Evolutionary conservation across 306 rosid genomes (phyloP), one percentile per base, ranked within the genome.

Genomic region (Macrotyloma uniflorum): DNA sequence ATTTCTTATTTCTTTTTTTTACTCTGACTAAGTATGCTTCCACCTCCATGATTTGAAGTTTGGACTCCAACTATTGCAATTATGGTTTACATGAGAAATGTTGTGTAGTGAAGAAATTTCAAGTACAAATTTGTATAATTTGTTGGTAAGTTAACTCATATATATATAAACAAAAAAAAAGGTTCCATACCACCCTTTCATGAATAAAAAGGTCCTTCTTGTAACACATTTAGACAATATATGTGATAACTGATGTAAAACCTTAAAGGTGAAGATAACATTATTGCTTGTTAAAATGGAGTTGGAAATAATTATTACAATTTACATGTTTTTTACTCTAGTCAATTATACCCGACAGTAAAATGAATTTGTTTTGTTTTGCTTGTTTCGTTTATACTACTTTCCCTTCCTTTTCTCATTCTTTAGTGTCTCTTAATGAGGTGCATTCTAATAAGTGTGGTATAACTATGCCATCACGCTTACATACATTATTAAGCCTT

Each of bases 261-360:
- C 5, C 20, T 59, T 14, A 28, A 10, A 24, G 40, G 22, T 30
- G 42, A 61, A 61, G 67, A 61, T 32, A 32, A 62, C 43, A 62
- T 63, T 35, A 35, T 33, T 35, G 28, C 47, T 2, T 10, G 43
- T 62, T 1, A 62, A 62, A 62, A 32, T 8, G 46, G 36, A 13
- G 67, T 54, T 20, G 47, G 33, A 38, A 38, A 38, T 71, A 32
- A 71, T 71, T 35, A 33, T 36, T 30, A 72, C 67, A 72, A 5
- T 26, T 58, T 28, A 58, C 38, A 58, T n/a, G 26, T n/a, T 35
- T 35, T 40, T 35, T n/a, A 33, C 26, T 35, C 16, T 33, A 35
- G 28, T 35, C 69, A 63, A 62, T 16, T 33, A 62, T 16, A 62
- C 8, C 40, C 1, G 45, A 33, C 68, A 63, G 42, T 33, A 35